Evolutionary conservation across 2,329 filamentous ascomycete species (phyloP).

Genomic region (Penicillium decumbens): DNA sequence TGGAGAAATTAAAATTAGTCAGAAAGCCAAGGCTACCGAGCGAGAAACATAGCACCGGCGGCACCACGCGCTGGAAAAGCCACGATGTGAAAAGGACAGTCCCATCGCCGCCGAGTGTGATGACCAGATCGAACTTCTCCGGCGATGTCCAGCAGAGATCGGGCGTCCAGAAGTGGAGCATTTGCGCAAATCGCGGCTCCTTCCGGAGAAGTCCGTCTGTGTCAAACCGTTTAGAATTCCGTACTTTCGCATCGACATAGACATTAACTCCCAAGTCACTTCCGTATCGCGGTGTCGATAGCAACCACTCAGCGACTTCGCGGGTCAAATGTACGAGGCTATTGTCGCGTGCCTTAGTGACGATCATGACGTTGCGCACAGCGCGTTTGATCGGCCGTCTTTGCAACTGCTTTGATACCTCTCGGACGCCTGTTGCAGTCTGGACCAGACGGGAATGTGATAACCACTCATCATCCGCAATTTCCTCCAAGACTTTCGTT

Average conservation of each 20-base stretch:
- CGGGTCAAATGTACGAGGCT: slow-evolving; percentile 82
- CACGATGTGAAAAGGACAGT: slow-evolving; percentile 94
- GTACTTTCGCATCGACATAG: slow-evolving; percentile 94
- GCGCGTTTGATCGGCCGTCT: slow-evolving; percentile 86
- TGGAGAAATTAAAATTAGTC: slow-evolving; percentile 92
- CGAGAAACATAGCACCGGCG: slow-evolving; percentile 86
- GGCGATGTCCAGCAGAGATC: slow-evolving; percentile 91
- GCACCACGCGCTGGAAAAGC: slow-evolving; percentile 93
- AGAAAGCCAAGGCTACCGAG: slow-evolving; percentile 90
- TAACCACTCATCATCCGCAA: slow-evolving; percentile 78
- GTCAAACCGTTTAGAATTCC: slow-evolving; percentile 82
- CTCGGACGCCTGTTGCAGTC: slow-evolving; percentile 88
- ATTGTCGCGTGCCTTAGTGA: slow-evolving; percentile 96
- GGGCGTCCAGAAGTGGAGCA: slow-evolving; percentile 94
- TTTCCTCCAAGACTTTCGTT: slow-evolving; percentile 90
- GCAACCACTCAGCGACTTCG: slow-evolving; percentile 81
- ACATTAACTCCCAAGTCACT: slow-evolving; percentile 89
- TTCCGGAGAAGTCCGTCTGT: slow-evolving; percentile 66
- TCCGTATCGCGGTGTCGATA: slow-evolving; percentile 83
- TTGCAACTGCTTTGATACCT: slow-evolving; percentile 93
- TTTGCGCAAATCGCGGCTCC: slow-evolving; percentile 70
- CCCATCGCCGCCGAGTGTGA: slow-evolving; percentile 91
- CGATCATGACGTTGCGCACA: slow-evolving; percentile 93
- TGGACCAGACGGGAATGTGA: slow-evolving; percentile 92
- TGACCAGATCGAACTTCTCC: slow-evolving; percentile 91